Conservation (phyloP, 148 eudicot genomes). For the Agrostemma githago region DNA sequence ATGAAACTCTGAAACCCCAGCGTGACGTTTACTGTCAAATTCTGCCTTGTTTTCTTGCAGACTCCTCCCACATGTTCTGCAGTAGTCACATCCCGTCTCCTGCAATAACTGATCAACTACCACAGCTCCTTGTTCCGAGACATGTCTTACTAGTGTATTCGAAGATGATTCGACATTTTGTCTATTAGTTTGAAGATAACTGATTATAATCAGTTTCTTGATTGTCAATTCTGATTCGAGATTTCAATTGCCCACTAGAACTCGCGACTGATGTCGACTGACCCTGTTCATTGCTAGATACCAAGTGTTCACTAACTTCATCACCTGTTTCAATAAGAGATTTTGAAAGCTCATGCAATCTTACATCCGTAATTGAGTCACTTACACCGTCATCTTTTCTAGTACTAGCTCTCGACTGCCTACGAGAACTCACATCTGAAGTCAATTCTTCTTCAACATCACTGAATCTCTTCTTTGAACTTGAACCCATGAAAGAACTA, state of each 20-base stretch:
- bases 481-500: slow-evolving; percentile 30
- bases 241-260: slow-evolving; percentile 26
- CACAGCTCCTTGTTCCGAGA: slow-evolving; percentile 23
- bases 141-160: slow-evolving; percentile 24
- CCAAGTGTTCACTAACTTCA: slow-evolving; percentile 18
- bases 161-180: slow-evolving; percentile 25
- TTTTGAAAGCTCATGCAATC: slow-evolving; percentile 29
- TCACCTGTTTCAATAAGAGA: slow-evolving; percentile 21
- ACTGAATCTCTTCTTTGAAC: slow-evolving; percentile 29
- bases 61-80: slow-evolving; percentile 30
- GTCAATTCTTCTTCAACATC: slow-evolving; percentile 27
- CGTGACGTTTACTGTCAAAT: slow-evolving; percentile 22
- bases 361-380: slow-evolving; percentile 15
- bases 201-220: not conserved
- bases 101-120: slow-evolving; percentile 23
- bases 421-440: slow-evolving; percentile 22
- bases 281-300: slow-evolving; percentile 33
- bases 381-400: slow-evolving; percentile 16
- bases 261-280: slow-evolving; percentile 20
- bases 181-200: slow-evolving; percentile 23
- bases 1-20: slow-evolving; percentile 32
- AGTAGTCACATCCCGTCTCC: slow-evolving; percentile 35
- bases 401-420: slow-evolving; percentile 31
- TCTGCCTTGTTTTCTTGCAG: slow-evolving; percentile 27
- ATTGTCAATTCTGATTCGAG: slow-evolving; percentile 2